A percentile compares a stretch with the other conserved stretches of the same genome.
Evolutionary conservation across 805 yeast genomes (phyloP).

Genomic region (Lachancea waltii): DNA sequence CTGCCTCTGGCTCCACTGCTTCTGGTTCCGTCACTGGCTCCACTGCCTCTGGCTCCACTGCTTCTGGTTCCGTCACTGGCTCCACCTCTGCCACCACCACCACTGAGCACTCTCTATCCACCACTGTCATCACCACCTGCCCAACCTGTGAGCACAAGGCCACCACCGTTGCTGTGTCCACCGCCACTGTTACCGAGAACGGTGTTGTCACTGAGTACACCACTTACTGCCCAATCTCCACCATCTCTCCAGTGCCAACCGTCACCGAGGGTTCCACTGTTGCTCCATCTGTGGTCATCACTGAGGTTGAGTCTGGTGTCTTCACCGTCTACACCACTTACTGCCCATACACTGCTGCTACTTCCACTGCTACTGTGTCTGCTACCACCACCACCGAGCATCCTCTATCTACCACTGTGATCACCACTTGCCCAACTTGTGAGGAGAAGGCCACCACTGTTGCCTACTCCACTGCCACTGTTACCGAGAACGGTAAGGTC

Average conservation of each 20-base stretch:
- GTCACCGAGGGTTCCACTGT: constrained; percentile 10
- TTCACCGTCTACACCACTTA: constrained; percentile 16
- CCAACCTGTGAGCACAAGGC: constrained; percentile 5
- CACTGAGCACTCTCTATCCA: constrained; percentile 2
- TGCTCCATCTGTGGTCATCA: constrained; percentile 11
- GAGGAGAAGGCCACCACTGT: constrained; percentile 5
- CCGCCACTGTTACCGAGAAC: constrained; percentile 11
- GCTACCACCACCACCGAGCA: constrained; percentile 17
- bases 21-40: neutral
- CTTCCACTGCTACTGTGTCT: constrained; percentile 14
- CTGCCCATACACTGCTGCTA: constrained; percentile 7
- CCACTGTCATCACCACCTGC: constrained; percentile 7
- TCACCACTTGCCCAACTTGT: constrained; percentile 7
- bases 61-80: constrained; percentile 13
- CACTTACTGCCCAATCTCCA: constrained; percentile 15
- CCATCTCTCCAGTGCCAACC: neutral
- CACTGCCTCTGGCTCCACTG: constrained; percentile 2
- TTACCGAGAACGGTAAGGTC: constrained; percentile 21
- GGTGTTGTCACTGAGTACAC: constrained; percentile 27
- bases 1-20: neutral
- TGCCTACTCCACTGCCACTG: constrained; percentile 5
- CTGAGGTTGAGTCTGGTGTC: constrained; percentile 11
- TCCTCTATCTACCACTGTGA: constrained; percentile 3
- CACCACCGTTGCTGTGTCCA: constrained; percentile 5
- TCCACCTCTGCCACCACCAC: constrained; percentile 21